phyloP scores from a whole-genome alignment of 805 yeast genomes.

The Starmera dryadoides region DNA sequence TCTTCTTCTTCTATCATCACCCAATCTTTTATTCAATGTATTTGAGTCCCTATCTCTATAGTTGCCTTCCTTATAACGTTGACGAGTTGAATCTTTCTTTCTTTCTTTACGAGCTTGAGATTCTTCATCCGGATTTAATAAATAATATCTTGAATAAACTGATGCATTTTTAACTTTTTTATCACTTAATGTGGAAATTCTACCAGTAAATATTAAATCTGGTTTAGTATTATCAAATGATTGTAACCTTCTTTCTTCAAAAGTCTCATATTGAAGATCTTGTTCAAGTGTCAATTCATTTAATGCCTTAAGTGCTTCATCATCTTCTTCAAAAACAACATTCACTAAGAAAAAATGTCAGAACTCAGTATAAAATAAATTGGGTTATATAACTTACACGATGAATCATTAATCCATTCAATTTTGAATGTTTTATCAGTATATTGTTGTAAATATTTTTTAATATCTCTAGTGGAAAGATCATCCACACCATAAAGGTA shows the following conservation, averaged over 20 bases:
- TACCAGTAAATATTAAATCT: slow-evolving; percentile 10
- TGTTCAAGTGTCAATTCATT: slow-evolving; percentile 6
- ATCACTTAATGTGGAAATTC: slow-evolving; percentile 15
- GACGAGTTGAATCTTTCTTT: no score
- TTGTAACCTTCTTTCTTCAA: slow-evolving; percentile 6
- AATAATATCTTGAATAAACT: slow-evolving; percentile 18
- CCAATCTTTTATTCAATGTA: no score
- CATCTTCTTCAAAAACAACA: slow-evolving; percentile 15
- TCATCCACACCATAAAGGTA: slow-evolving; percentile 20
- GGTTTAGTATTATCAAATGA: slow-evolving; percentile 5
- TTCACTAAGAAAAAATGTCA: slow-evolving; percentile 10
- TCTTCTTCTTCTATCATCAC: neutral
- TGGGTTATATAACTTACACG: slow-evolving; percentile 8
- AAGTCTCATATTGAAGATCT: slow-evolving; percentile 1
- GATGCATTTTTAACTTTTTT: slow-evolving; percentile 21
- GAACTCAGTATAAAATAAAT: neutral
- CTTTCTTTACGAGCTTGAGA: neutral
- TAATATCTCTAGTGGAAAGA: slow-evolving; percentile 16
- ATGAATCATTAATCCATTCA: slow-evolving; percentile 21
- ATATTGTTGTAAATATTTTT: slow-evolving; percentile 10
- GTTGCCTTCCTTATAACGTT: no score
- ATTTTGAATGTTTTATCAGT: slow-evolving; percentile 12
- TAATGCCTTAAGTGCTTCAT: slow-evolving; percentile 10
- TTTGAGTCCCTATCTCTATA: no score
- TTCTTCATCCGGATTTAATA: slow-evolving; percentile 17